Evolutionary conservation across 2,329 filamentous ascomycete species (phyloP).

Genomic region (Parastagonospora nodorum): DNA sequence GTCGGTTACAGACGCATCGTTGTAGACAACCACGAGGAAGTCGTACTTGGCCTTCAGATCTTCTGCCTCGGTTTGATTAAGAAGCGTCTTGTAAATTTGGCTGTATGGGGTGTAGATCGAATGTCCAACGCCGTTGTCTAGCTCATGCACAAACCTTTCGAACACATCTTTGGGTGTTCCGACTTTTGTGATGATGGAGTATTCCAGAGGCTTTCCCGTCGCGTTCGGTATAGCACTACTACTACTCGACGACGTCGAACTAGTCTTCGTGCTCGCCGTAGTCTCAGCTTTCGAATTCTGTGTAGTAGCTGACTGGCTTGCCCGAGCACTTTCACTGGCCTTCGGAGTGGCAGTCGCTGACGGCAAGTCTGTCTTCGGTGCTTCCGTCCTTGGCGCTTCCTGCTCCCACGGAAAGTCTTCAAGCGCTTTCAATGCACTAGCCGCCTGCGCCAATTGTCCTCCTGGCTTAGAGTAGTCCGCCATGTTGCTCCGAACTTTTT

Average conservation of each 20-base stretch:
- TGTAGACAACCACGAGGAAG: not conserved
- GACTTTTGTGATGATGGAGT: not conserved
- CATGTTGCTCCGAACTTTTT: constrained; percentile 8
- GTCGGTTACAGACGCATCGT: not conserved
- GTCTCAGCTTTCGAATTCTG: not conserved
- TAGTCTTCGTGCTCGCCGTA: not conserved
- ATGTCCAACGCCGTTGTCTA: too few relatives aligned
- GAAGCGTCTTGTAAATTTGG: constrained; percentile 5
- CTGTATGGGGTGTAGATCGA: not conserved
- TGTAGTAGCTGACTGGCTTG: not conserved
- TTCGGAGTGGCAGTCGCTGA: constrained; percentile 1
- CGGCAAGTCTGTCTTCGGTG: constrained; percentile 1
- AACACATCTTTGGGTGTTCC: constrained; percentile 5
- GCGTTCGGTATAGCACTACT: not conserved
- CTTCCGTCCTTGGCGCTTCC: not conserved
- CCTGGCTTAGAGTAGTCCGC: constrained; percentile 5
- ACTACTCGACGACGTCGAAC: not conserved
- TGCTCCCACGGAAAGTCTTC: constrained; percentile 17
- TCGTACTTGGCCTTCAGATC: not conserved
- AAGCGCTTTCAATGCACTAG: constrained; percentile 10
- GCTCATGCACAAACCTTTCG: constrained; percentile 8
- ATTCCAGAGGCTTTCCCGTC: not conserved
- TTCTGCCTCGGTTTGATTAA: constrained; percentile 1
- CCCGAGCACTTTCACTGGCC: not conserved
- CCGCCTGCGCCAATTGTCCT: constrained; percentile 9